These are phyloP conservation scores for Fusarium nematophilum DNA, from an alignment of 2,329 filamentous ascomycete genomes.

Conservation along the genomic window DNA sequence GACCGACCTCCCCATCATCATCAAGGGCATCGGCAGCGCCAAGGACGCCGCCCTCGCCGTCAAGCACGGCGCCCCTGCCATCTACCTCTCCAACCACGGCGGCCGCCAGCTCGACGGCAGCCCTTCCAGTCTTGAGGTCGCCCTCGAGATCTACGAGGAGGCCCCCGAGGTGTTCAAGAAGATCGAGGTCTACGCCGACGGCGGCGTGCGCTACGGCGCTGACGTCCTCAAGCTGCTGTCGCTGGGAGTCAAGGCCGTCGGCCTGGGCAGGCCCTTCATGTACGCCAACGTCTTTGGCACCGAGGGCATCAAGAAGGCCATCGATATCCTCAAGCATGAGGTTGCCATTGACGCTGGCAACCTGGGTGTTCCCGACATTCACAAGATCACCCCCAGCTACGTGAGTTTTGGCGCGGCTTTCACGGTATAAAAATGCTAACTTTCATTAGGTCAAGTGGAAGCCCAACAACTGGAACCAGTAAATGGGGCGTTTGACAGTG, in stretches of 20 bases:
- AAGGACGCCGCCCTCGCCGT: conserved; percentile 51
- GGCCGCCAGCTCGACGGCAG: conserved; percentile 55
- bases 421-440: neutral
- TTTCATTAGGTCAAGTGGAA: conserved; percentile 39
- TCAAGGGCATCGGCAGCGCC: conserved; percentile 54
- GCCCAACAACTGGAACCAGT: conserved; percentile 41
- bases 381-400: conserved; percentile 47
- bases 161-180: conserved; percentile 53
- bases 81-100: conserved; percentile 58
- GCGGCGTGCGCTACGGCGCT: conserved; percentile 56
- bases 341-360: conserved; percentile 58
- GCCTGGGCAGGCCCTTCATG: conserved; percentile 64
- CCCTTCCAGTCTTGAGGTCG: conserved; percentile 52
- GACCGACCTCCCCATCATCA: conserved; percentile 53
- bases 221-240: conserved; percentile 58
- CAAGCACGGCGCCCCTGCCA: conserved; percentile 47
- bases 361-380: conserved; percentile 54
- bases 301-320: conserved; percentile 58
- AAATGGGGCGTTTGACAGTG: conserved; percentile 7
- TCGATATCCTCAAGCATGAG: conserved; percentile 61
- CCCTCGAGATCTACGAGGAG: conserved; percentile 53
- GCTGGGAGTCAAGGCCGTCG: conserved; percentile 56
- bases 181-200: conserved; percentile 55
- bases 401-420: conserved; percentile 16
- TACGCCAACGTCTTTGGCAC: conserved; percentile 63